Conservation (phyloP, 1,139 yeast genomes). For the Pichia sp. region DNA sequence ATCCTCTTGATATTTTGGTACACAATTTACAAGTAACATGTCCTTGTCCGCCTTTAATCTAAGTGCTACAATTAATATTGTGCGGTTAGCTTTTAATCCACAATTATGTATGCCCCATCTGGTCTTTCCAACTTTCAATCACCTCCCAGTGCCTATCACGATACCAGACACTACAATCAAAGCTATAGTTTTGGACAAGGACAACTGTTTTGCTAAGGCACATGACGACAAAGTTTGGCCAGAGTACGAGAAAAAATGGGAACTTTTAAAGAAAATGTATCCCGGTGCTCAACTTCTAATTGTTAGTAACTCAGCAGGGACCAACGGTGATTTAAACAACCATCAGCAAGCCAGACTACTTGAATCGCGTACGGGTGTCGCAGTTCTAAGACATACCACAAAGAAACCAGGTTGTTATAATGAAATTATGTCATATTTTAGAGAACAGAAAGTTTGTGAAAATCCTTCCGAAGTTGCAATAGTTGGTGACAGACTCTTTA, state of each 20-base stretch:
- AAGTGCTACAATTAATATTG: slow-evolving; percentile 68
- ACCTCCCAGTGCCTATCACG: slow-evolving; percentile 40
- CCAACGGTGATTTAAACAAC: slow-evolving; percentile 57
- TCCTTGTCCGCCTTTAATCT: slow-evolving; percentile 37
- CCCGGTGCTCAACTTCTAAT: slow-evolving; percentile 66
- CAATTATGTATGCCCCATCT: slow-evolving; percentile 64
- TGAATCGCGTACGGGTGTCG: slow-evolving; percentile 65
- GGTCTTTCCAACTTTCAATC: slow-evolving; percentile 59
- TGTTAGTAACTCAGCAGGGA: slow-evolving; percentile 93
- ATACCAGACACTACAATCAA: slow-evolving; percentile 41
- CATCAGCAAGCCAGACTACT: slow-evolving; percentile 58
- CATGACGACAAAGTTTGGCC: slow-evolving; percentile 80
- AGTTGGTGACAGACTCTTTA: slow-evolving; percentile 84
- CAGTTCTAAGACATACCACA: slow-evolving; percentile 68
- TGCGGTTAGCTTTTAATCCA: slow-evolving; percentile 58
- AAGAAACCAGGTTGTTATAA: slow-evolving; percentile 87
- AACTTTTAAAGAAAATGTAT: slow-evolving; percentile 43
- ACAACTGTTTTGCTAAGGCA: slow-evolving; percentile 88
- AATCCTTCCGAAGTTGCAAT: slow-evolving; percentile 67
- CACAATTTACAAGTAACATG: no score
- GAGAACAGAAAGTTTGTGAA: slow-evolving; percentile 38
- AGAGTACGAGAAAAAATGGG: slow-evolving; percentile 59
- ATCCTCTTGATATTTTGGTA: no score
- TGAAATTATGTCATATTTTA: slow-evolving; percentile 62
- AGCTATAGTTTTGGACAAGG: slow-evolving; percentile 88